Evolutionary conservation across 306 rosid genomes (phyloP), one percentile per base, ranked within the genome.

Genomic region (Quercus rubra): DNA sequence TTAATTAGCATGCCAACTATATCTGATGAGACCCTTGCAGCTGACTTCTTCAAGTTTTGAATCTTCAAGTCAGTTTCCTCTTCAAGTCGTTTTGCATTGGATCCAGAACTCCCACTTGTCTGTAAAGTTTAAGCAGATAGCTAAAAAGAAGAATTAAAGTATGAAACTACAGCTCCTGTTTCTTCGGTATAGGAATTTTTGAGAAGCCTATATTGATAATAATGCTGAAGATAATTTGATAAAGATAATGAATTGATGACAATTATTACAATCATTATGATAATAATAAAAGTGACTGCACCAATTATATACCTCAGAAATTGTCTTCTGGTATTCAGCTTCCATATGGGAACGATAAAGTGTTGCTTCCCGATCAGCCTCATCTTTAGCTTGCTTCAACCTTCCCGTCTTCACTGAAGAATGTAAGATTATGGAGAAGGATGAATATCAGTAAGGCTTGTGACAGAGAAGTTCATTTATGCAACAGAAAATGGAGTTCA

Each of bases 381-480:
- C 97, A 0, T 86, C 87, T 87, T 93, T 89, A 15, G 97, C 96
- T 76, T 88, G 90, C 85, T 86, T 93, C 85, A 93, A 79, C 80
- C 96, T 86, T 55, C 81, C 77, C 55, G 80, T 85, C 85, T 91
- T 93, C 41, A 81, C 97, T 92, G 68, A 64, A 15, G 62, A 80
- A 19, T 82, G 55, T 61, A 17, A 83, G 5, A 76, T 61, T 38
- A 73, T 63, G 9, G 6, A 15, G 9, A 9, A 19, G 10, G 12
- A 55, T 73, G 7, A 41, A 73, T 25, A 55, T 6, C n/a, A 23
- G 23, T n/a, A 46, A 17, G 11, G 8, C 6, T 49, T 49, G 54
- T 12, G 17, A 49, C 4, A 49, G 5, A 49, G 4, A 49, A 49
- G 54, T 10, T 10, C 54, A 49, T 49, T 10, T 13, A 49, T 49